phyloP scores from a whole-genome alignment of 2,329 filamentous ascomycete species.

The Alternaria conjuncta region DNA sequence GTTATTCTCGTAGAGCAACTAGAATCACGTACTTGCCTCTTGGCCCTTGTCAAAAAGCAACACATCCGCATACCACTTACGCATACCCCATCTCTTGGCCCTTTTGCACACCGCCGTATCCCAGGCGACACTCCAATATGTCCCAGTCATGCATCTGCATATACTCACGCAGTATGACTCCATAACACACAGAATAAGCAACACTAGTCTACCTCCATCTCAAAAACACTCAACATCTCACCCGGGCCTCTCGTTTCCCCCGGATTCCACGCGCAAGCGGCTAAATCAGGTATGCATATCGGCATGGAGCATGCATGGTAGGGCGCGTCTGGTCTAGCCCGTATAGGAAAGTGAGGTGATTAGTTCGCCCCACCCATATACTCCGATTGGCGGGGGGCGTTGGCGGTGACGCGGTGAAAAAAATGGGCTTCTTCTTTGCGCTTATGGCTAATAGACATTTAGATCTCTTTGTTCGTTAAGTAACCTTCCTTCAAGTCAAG shows the following conservation, averaged over 20 bases:
- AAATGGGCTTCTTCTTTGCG: background rate
- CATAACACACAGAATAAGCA: background rate
- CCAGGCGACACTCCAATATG: background rate
- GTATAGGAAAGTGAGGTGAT: background rate
- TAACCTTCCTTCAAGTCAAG: background rate
- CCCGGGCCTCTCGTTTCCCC: background rate
- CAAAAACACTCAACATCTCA: background rate
- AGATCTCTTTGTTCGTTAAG: background rate
- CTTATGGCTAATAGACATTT: background rate
- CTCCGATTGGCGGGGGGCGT: background rate
- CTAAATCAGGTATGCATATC: background rate
- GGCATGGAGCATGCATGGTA: background rate
- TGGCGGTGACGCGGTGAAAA: slow-evolving; percentile 9
- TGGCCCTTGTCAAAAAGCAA: background rate
- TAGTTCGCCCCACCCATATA: background rate
- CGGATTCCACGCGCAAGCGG: background rate
- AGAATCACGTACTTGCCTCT: background rate
- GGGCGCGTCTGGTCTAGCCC: background rate
- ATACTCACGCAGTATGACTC: background rate
- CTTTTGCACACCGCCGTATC: background rate
- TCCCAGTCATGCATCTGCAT: background rate
- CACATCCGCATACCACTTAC: background rate
- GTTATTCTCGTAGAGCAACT: background rate
- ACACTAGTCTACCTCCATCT: background rate
- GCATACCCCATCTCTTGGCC: background rate